A percentile compares a stretch with the other conserved stretches of the same genome.
These are phyloP conservation scores for Rhizophora mangle DNA, from an alignment of 345 rosid species.

Conservation along the genomic window DNA sequence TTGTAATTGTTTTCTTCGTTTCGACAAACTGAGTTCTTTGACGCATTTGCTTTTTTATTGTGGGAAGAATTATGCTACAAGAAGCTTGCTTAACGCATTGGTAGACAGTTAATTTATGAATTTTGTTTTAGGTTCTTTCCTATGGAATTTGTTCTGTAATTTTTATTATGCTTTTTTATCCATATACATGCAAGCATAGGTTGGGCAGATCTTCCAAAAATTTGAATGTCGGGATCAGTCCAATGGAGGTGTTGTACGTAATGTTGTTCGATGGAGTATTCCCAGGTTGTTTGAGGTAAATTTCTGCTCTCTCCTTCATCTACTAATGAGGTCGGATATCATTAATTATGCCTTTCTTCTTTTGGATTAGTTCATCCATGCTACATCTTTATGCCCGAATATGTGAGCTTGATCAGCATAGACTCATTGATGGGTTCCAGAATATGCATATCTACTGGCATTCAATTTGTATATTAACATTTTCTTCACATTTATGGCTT, in stretches of 20 bases:
- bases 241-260: constrained; percentile 61
- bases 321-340: not conserved
- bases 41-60: no score
- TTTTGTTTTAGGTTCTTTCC: not conserved
- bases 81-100: no score
- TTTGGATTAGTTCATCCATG: not conserved
- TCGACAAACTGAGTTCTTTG: no score
- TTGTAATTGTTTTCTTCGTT: not conserved
- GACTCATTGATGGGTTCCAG: not conserved
- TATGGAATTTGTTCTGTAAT: not conserved
- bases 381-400: not conserved
- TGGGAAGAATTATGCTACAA: no score
- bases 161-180: not conserved
- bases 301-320: constrained; percentile 12
- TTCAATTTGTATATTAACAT: not conserved
- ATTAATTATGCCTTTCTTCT: not conserved
- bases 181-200: constrained; percentile 35
- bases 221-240: constrained; percentile 60
- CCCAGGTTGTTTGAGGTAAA: constrained; percentile 71
- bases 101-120: no score
- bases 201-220: constrained; percentile 83
- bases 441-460: not conserved
- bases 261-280: constrained; percentile 85
- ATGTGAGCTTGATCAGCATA: not conserved
- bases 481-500: not conserved